Evolutionary conservation across 495 filamentous ascomycete species (phyloP).

Genomic region (Parathielavia appendiculata): DNA sequence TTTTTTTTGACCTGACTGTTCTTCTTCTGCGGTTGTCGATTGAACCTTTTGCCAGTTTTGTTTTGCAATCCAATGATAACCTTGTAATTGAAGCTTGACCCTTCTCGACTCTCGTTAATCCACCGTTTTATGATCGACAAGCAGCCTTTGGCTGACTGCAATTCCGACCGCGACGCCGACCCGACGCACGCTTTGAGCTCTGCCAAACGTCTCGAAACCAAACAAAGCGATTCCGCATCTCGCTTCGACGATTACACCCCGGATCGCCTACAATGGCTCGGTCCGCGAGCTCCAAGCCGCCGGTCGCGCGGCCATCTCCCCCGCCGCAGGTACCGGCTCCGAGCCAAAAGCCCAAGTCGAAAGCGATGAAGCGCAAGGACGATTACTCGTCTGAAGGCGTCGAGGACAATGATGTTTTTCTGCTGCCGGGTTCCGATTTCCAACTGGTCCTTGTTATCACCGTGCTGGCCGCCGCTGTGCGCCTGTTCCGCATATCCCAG

Average conservation of each 20-base stretch:
- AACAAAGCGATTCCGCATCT: slow-evolving; percentile 20
- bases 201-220: slow-evolving; percentile 4
- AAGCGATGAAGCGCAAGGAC: slow-evolving; percentile 34
- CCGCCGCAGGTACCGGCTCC: slow-evolving; percentile 13
- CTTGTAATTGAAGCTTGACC: slow-evolving; percentile 40
- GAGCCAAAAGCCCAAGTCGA: slow-evolving; percentile 29
- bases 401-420: slow-evolving; percentile 64
- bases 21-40: slow-evolving; percentile 36
- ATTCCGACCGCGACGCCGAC: slow-evolving; percentile 9
- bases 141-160: slow-evolving; percentile 3
- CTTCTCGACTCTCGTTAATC: slow-evolving; percentile 47
- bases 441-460: slow-evolving; percentile 67
- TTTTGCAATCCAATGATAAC: slow-evolving; percentile 26
- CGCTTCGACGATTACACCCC: slow-evolving; percentile 6
- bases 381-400: slow-evolving; percentile 64
- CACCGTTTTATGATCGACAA: slow-evolving; percentile 17
- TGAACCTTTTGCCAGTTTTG: slow-evolving; percentile 28
- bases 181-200: slow-evolving; percentile 6
- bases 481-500: slow-evolving; percentile 93
- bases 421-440: slow-evolving; percentile 77
- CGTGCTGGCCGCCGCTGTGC: slow-evolving; percentile 68
- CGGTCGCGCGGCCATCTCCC: slow-evolving; percentile 28
- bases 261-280: slow-evolving; percentile 37
- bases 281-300: slow-evolving; percentile 38
- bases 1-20: slow-evolving; percentile 8